Conservation (phyloP, 2,329 filamentous ascomycete species). For the Neurospora crassa region DNA sequence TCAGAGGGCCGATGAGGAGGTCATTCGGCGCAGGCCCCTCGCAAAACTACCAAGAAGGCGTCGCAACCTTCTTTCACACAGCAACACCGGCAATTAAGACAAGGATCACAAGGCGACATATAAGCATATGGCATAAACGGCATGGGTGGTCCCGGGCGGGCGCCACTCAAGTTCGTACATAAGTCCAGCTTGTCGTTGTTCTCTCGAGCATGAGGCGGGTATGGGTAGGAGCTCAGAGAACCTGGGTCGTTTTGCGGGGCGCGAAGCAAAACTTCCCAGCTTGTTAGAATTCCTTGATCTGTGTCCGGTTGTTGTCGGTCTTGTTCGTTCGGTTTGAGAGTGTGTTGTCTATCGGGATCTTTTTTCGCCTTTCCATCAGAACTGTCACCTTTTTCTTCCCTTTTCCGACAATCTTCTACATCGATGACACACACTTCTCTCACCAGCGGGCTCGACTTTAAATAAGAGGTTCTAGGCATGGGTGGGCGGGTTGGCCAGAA, state of each 20-base stretch:
- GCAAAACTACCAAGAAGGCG: background rate
- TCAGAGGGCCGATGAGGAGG: background rate
- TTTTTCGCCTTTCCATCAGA: background rate
- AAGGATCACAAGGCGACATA: background rate
- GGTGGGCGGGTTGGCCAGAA: background rate
- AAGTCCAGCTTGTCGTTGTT: slow-evolving; percentile 2
- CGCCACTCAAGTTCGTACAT: slow-evolving; percentile 4
- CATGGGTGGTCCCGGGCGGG: slow-evolving; percentile 1
- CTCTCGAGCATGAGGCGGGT: background rate
- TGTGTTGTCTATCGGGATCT: background rate
- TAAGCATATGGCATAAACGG: background rate
- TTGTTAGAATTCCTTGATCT: background rate
- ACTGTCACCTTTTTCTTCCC: background rate
- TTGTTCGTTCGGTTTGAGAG: background rate
- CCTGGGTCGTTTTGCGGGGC: background rate
- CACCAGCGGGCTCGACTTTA: background rate
- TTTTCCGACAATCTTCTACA: background rate
- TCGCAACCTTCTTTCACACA: background rate
- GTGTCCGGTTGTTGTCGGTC: background rate
- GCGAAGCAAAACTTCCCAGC: background rate
- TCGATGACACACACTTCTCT: background rate
- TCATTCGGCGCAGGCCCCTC: background rate
- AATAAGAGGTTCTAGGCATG: background rate
- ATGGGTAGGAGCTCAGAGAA: background rate
- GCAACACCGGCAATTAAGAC: background rate